Conservation (phyloP, 306 rosid species). For the Pachyrhizus erosus region DNA sequence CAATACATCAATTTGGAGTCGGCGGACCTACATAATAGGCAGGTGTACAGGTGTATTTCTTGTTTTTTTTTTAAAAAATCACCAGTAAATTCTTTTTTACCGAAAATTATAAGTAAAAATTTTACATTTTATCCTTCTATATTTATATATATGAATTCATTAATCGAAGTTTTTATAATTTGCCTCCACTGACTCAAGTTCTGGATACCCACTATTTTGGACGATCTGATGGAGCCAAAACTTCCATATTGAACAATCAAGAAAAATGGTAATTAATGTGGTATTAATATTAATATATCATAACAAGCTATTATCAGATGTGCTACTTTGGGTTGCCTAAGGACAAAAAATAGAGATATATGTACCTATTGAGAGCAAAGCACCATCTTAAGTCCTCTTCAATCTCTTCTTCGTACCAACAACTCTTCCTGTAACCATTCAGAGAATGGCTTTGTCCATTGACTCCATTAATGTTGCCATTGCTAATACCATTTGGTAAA, state of each 20-base stretch:
- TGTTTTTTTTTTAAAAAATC: too few relatives aligned
- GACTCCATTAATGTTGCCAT: slow-evolving; percentile 58
- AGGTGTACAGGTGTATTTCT: too few relatives aligned
- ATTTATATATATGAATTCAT: too few relatives aligned
- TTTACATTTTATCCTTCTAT: too few relatives aligned
- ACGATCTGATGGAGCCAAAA: neutral
- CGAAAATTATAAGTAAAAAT: too few relatives aligned
- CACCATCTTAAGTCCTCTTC: slow-evolving; percentile 97
- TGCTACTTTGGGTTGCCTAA: neutral
- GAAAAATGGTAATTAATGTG: slow-evolving; percentile 4
- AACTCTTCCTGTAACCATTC: slow-evolving; percentile 90
- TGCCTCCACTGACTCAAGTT: too few relatives aligned
- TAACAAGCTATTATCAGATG: neutral
- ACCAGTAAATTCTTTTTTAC: too few relatives aligned
- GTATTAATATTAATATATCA: neutral
- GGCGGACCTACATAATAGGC: too few relatives aligned
- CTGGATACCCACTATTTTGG: neutral
- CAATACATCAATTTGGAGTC: too few relatives aligned
- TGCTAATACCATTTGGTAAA: slow-evolving; percentile 60
- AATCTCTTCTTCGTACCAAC: slow-evolving; percentile 98
- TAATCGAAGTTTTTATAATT: too few relatives aligned
- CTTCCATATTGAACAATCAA: neutral
- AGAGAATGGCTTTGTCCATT: slow-evolving; percentile 63
- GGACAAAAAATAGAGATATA: neutral
- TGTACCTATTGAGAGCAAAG: slow-evolving; percentile 92